A percentile compares a stretch with the other conserved stretches of the same genome.
Conservation (phyloP, 768 basidiomycete species). For the Tricholoma sp. region DNA sequence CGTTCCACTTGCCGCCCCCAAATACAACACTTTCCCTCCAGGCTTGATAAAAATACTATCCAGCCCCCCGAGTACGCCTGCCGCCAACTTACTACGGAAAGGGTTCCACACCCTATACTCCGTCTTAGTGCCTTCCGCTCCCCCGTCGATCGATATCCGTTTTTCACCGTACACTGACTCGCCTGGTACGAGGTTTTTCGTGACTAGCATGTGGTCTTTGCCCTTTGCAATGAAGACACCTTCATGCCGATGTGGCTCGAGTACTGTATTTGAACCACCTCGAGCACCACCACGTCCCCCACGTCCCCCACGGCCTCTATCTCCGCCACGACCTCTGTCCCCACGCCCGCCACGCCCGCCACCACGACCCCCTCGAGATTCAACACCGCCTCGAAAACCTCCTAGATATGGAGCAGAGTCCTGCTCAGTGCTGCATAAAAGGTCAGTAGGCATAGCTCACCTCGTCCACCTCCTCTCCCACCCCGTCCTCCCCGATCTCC, state of each 20-base stretch:
- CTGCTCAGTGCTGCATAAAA: neutral
- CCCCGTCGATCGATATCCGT: slow-evolving; percentile 81
- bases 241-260: slow-evolving; percentile 92
- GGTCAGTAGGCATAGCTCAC: slow-evolving; percentile 11
- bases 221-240: slow-evolving; percentile 97
- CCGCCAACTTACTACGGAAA: slow-evolving; percentile 94
- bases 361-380: slow-evolving; percentile 36
- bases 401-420: slow-evolving; percentile 17
- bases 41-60: slow-evolving; percentile 91
- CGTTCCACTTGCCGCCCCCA: slow-evolving; percentile 97
- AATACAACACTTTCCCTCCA: slow-evolving; percentile 93
- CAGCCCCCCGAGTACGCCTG: slow-evolving; percentile 92
- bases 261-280: slow-evolving; percentile 83
- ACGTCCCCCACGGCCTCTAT: slow-evolving; percentile 44
- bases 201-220: slow-evolving; percentile 96
- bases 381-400: slow-evolving; percentile 31
- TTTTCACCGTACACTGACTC: slow-evolving; percentile 99
- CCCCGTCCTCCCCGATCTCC: slow-evolving; percentile 37
- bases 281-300: slow-evolving; percentile 67
- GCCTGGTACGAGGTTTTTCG: slow-evolving; percentile 95
- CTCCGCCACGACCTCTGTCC: slow-evolving; percentile 39
- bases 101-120: slow-evolving; percentile 99
- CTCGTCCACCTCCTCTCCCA: slow-evolving; percentile 33
- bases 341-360: slow-evolving; percentile 32
- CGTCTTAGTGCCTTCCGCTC: slow-evolving; percentile 74